These are phyloP conservation scores for Novymonas esmeraldas DNA, from an alignment of 208 protist genomes.

Conservation along the genomic window DNA sequence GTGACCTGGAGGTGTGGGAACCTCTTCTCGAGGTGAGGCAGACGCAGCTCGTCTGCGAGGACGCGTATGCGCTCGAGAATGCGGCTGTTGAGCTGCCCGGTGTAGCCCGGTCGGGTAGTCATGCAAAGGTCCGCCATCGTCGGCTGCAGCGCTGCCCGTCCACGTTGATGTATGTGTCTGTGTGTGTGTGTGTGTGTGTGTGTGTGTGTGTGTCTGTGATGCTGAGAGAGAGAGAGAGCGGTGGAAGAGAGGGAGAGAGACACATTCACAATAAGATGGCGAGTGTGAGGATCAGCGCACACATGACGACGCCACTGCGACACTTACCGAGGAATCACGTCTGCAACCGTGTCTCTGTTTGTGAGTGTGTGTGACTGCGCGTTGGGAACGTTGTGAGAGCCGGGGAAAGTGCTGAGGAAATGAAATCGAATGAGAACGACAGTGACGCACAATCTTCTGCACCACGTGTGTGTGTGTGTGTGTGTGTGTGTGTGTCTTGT, in stretches of 20 bases:
- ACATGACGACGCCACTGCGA: too few species aligned
- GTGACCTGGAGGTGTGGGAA: conserved; percentile 63
- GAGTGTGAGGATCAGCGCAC: too few species aligned
- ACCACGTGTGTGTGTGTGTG: background rate
- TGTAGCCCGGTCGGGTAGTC: conserved; percentile 61
- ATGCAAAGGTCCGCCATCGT: conserved; percentile 46
- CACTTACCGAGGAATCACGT: too few species aligned
- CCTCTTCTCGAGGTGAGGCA: conserved; percentile 48
- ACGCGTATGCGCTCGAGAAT: conserved; percentile 66
- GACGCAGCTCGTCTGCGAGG: conserved; percentile 37
- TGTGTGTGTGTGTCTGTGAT: background rate
- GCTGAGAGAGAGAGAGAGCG: background rate
- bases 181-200: background rate
- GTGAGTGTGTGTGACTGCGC: too few species aligned
- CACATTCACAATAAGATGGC: too few species aligned
- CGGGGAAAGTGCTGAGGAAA: too few species aligned
- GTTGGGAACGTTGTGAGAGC: too few species aligned
- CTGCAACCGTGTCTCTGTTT: too few species aligned
- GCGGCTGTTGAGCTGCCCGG: conserved; percentile 51
- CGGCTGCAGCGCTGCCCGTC: background rate
- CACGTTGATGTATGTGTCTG: background rate
- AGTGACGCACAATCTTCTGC: too few species aligned
- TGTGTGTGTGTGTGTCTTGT: background rate
- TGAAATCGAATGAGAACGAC: too few species aligned
- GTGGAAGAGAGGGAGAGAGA: too few species aligned